Evolutionary conservation across 257 asterid species (phyloP).

Genomic region (Primulina eburnea): DNA sequence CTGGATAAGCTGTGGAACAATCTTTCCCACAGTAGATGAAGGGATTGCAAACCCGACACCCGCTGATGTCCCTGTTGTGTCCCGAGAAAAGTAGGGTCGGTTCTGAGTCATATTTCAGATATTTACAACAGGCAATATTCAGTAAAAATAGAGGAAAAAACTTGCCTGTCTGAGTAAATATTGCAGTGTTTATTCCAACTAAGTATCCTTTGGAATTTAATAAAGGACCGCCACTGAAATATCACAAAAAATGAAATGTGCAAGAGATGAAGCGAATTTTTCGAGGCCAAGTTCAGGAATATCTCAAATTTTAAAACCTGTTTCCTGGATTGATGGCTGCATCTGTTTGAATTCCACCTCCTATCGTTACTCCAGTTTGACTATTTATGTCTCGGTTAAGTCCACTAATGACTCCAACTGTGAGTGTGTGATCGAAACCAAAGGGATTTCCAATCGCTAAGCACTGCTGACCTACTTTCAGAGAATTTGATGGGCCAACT

Average conservation of each 20-base stretch:
- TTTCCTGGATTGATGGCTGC: constrained; percentile 99
- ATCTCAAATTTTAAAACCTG: constrained; percentile 44
- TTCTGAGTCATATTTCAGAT: neutral
- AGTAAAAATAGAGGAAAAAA: constrained; percentile 11
- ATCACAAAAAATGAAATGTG: constrained; percentile 17
- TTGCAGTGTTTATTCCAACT: constrained; percentile 94
- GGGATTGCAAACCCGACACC: constrained; percentile 98
- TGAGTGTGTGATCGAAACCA: constrained; percentile 97
- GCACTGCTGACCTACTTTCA: constrained; percentile 92
- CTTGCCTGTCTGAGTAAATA: constrained; percentile 88
- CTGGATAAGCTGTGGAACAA: constrained; percentile 91
- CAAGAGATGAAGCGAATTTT: neutral
- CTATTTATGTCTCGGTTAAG: constrained; percentile 89
- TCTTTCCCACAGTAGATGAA: constrained; percentile 78
- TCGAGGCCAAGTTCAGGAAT: constrained; percentile 8
- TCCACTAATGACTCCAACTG: constrained; percentile 95
- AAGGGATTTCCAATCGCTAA: constrained; percentile 97
- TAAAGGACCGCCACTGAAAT: constrained; percentile 89
- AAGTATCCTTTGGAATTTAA: constrained; percentile 85
- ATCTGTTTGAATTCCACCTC: constrained; percentile 97
- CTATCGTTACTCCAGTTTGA: constrained; percentile 92
- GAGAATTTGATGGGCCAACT: constrained; percentile 69
- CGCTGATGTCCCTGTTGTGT: constrained; percentile 82
- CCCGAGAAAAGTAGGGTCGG: neutral
- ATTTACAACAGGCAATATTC: constrained; percentile 6